A percentile compares a stretch with the other conserved stretches of the same genome.
These are phyloP conservation scores for Citrus sp. DNA, from an alignment of 345 rosid genomes.

Conservation along the genomic window DNA sequence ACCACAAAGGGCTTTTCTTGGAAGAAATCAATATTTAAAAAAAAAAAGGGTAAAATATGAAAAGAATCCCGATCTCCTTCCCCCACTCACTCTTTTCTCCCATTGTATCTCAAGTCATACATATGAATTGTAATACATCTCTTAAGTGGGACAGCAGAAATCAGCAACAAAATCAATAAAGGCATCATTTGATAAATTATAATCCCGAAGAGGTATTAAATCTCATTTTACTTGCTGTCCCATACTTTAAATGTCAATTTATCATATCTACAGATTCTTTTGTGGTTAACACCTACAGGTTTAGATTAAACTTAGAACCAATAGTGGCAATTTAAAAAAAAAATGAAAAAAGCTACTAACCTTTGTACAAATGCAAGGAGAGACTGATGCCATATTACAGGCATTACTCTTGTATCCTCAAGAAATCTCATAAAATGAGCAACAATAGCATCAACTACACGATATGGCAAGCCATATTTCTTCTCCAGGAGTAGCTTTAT, in stretches of 20 bases:
- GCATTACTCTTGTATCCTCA: constrained; percentile 80
- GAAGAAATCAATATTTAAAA: neutral
- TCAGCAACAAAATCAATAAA: neutral
- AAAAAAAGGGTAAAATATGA: too few relatives aligned
- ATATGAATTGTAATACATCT: too few relatives aligned
- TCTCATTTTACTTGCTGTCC: neutral
- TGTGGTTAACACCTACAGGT: neutral
- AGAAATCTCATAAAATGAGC: constrained; percentile 81
- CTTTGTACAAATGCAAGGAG: constrained; percentile 90
- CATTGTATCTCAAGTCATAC: neutral
- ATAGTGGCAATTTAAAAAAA: neutral
- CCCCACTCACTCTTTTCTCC: neutral
- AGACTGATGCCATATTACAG: constrained; percentile 98
- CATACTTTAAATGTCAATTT: neutral
- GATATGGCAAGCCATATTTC: constrained; percentile 84
- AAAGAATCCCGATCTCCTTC: neutral
- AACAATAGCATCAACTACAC: constrained; percentile 76
- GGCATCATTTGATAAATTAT: neutral
- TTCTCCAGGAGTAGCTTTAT: constrained; percentile 89
- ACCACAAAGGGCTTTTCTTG: neutral
- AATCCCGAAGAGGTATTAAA: neutral
- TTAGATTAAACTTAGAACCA: neutral
- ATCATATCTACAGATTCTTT: neutral
- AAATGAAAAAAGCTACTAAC: constrained; percentile 29
- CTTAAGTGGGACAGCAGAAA: neutral